Evolutionary conservation across 2,329 filamentous ascomycete species (phyloP), one percentile per base, ranked within the genome.

Genomic region (Colletotrichum shisoi): DNA sequence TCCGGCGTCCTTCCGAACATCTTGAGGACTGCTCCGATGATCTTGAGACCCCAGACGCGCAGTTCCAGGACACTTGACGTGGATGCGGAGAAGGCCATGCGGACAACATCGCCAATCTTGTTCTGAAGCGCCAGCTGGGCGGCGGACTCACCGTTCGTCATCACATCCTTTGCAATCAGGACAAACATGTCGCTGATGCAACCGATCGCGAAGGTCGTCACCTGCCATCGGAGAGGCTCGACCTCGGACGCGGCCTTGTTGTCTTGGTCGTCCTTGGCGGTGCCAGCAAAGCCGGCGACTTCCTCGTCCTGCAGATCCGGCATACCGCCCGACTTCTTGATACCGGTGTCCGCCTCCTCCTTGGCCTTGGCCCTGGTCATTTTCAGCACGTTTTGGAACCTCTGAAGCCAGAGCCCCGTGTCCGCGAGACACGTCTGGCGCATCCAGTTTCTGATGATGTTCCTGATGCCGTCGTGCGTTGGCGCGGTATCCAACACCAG

Each of bases 1-100:
- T 99, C 95, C 1, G 94, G 92, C 1, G 92, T 93, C 75, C 93
- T 94, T 61, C 95, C 95, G 80, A 99, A 99, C 83, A 97, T 93
- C 82, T 94, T 96, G 57, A 99, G 82, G 11, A 98, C 88, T 64
- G 94, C 92, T 68, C 96, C 94, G 62, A 99, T 93, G 62, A 99
- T 96, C 76, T 94, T 94, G 70, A 99, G 80, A 31, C 95, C 95
- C 83, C 93, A 93, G 45, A 99, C 90, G 31, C 95, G 87, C 66
- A 99, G 84, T 74, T 96, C 91, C 27, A 97, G 86, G 0, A 99
- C 94, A 71, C 91, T 92, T 2, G 94, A 94, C 0, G 95, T 99
- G 1, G 94, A 98, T 0, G 95, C 95, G 12, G 95, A 97, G 78
- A 99, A 99, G 0, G 95, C 94, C 85, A 98, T 97, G 57, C 93